Conservation (phyloP, 331 rosid species). For the Stylosanthes scabra region DNA sequence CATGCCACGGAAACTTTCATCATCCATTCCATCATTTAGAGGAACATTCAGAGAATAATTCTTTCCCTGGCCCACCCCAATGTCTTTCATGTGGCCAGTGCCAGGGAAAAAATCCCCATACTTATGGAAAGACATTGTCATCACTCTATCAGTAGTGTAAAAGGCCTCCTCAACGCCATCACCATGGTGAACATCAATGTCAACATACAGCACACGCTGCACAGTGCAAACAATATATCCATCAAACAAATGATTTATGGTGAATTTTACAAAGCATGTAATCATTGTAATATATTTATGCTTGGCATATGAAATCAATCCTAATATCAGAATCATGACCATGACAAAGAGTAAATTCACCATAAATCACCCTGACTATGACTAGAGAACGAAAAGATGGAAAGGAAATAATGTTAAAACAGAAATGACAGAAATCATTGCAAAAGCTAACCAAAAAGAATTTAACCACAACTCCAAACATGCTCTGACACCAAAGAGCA, state of each 20-base stretch:
- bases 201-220: slow-evolving; percentile 95
- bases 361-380: neutral
- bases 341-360: slow-evolving; percentile 1
- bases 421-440: neutral
- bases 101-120: slow-evolving; percentile 97
- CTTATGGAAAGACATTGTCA: slow-evolving; percentile 95
- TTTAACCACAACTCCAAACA: slow-evolving; percentile 4
- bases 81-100: slow-evolving; percentile 83
- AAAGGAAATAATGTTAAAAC: neutral
- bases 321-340: neutral
- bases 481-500: neutral
- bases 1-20: slow-evolving; percentile 72
- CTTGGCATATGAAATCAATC: slow-evolving; percentile 1
- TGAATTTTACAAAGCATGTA: slow-evolving; percentile 11
- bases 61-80: slow-evolving; percentile 76
- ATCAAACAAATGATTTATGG: neutral
- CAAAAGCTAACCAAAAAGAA: neutral
- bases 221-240: neutral
- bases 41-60: slow-evolving; percentile 88
- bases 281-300: neutral
- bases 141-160: slow-evolving; percentile 93
- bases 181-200: slow-evolving; percentile 95
- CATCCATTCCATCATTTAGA: slow-evolving; percentile 90
- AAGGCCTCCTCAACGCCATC: slow-evolving; percentile 99
- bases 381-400: neutral